Conservation (phyloP, 331 rosid genomes). For the Prunus yedoensis region DNA sequence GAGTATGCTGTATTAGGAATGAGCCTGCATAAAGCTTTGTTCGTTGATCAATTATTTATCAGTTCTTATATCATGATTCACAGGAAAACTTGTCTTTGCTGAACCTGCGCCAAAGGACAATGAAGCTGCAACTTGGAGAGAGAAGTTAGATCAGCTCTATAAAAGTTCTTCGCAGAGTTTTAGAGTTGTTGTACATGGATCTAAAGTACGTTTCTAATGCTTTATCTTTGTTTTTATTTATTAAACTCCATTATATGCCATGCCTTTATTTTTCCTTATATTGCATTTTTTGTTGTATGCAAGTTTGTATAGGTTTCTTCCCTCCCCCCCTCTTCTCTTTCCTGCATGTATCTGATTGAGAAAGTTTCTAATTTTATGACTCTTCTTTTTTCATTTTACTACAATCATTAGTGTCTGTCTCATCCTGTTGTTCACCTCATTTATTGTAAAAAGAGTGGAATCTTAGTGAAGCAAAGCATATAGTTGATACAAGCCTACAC, state of each 20-base stretch:
- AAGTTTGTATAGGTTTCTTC: neutral
- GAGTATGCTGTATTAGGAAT: constrained; percentile 34
- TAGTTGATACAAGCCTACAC: neutral
- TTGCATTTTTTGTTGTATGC: neutral
- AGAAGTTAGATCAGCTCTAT: constrained; percentile 93
- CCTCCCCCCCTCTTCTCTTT: neutral
- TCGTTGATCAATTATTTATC: constrained; percentile 20
- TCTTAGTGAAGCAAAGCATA: constrained; percentile 14
- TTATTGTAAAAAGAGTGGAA: neutral
- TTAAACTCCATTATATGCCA: neutral
- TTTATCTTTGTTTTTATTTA: constrained; percentile 10
- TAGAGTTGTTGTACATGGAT: constrained; percentile 96
- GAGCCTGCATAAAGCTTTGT: neutral
- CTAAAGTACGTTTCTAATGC: constrained; percentile 61
- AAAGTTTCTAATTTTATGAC: neutral
- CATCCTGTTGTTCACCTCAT: neutral
- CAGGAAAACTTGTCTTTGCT: constrained; percentile 91
- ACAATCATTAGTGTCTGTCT: neutral
- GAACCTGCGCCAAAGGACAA: constrained; percentile 92
- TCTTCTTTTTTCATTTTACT: neutral
- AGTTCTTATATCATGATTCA: constrained; percentile 17
- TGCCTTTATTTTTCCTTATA: neutral
- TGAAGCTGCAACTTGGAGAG: constrained; percentile 99
- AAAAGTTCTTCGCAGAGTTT: constrained; percentile 96
- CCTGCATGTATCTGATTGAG: neutral